Percentiles rank a stretch among this genome's conserved stretches.
These are phyloP conservation scores for Mycena chlorophos DNA, from an alignment of 768 basidiomycete species.

Conservation along the genomic window DNA sequence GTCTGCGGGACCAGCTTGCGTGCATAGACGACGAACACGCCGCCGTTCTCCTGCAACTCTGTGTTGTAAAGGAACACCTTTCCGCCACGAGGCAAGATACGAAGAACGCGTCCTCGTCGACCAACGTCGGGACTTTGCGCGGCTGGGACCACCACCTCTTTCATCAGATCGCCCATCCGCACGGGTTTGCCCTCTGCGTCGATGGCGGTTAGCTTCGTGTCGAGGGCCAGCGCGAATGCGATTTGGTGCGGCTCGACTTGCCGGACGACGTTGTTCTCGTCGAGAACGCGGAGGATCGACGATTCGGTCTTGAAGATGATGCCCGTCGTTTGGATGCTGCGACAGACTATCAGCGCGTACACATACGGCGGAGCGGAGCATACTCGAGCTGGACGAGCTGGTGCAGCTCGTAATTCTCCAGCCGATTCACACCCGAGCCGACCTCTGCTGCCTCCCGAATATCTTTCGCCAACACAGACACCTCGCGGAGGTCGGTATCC, in stretches of 20 bases:
- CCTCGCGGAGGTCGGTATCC: constrained; percentile 96
- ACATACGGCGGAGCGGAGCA: constrained; percentile 31
- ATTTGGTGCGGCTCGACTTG: constrained; percentile 93
- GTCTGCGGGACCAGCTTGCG: constrained; percentile 81
- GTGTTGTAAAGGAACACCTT: constrained; percentile 94
- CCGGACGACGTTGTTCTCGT: constrained; percentile 89
- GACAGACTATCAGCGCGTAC: constrained; percentile 7
- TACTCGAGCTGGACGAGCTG: constrained; percentile 97
- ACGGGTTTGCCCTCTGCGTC: neutral
- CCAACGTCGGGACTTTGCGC: constrained; percentile 75
- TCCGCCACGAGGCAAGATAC: constrained; percentile 84
- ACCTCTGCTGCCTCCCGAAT: constrained; percentile 96
- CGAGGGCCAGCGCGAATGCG: constrained; percentile 86
- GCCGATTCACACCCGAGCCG: constrained; percentile 84
- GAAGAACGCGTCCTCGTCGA: constrained; percentile 87
- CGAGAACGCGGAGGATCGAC: constrained; percentile 92
- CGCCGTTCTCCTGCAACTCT: constrained; percentile 83
- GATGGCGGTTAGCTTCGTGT: constrained; percentile 39
- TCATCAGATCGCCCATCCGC: neutral
- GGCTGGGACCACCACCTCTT: constrained; percentile 33
- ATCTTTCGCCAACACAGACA: constrained; percentile 96
- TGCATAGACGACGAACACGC: constrained; percentile 89
- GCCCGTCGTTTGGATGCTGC: constrained; percentile 87
- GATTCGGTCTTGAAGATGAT: constrained; percentile 98
- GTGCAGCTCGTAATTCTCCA: constrained; percentile 93